Evolutionary conservation across 768 basidiomycete species (phyloP).

Genomic region (Kwoniella bestiolae): DNA sequence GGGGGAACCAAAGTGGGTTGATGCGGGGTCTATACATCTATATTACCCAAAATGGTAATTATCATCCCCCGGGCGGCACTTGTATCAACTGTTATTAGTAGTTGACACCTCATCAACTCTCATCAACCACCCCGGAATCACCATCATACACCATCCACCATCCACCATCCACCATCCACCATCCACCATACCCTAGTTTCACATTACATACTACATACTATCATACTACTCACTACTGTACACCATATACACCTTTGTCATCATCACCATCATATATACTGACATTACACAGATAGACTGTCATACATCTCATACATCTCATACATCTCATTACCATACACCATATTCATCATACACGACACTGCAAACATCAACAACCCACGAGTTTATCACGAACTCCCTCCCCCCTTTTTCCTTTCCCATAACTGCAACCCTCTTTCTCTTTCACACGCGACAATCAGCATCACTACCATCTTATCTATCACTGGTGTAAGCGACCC

Average conservation of each 20-base stretch:
- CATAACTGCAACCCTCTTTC: slow-evolving; percentile 14
- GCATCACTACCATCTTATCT: background rate
- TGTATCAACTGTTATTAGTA: no score
- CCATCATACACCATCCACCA: no score
- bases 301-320: no score
- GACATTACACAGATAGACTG: background rate
- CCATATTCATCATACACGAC: background rate
- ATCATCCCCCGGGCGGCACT: no score
- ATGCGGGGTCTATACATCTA: background rate
- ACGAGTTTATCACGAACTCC: slow-evolving; percentile 9
- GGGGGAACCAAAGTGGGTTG: background rate
- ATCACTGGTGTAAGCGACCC: background rate
- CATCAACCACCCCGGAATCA: background rate
- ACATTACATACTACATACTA: background rate
- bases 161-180: no score
- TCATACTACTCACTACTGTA: background rate
- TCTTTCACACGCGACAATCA: slow-evolving; percentile 13
- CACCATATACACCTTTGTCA: slow-evolving; percentile 10
- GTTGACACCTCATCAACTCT: background rate
- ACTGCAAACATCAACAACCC: background rate
- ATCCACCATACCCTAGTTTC: background rate
- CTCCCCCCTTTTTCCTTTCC: background rate
- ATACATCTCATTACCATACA: background rate
- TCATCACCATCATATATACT: background rate
- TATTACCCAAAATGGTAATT: background rate